Conservation (phyloP, 495 filamentous ascomycete genomes). For the Massariosphaeria phaeospora region DNA sequence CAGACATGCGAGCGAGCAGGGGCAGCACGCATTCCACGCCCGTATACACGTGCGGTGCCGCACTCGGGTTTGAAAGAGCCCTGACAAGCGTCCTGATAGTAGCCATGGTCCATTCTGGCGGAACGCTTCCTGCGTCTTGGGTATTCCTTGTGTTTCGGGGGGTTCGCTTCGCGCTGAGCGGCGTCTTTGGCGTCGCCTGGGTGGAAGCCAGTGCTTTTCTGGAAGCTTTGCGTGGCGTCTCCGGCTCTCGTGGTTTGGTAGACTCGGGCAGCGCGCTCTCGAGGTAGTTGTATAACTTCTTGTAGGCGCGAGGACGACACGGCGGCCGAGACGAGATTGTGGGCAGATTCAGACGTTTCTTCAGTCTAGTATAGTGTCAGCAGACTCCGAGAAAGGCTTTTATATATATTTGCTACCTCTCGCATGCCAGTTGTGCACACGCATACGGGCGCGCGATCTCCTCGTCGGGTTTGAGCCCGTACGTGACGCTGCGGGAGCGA, state of each 20-base stretch:
- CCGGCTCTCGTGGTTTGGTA: constrained; percentile 10
- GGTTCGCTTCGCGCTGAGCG: constrained; percentile 18
- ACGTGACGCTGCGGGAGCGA: constrained; percentile 76
- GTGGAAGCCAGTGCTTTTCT: constrained; percentile 1
- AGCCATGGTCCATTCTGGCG: constrained; percentile 63
- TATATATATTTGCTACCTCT: constrained; percentile 51
- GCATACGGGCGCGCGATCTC: constrained; percentile 82
- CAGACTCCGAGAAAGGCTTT: background rate
- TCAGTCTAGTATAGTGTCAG: constrained; percentile 53
- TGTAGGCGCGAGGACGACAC: constrained; percentile 75
- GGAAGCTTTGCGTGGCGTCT: constrained; percentile 18
- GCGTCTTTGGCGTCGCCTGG: constrained; percentile 29
- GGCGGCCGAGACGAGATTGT: constrained; percentile 75
- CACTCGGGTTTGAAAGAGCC: constrained; percentile 51
- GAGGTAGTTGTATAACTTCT: constrained; percentile 75
- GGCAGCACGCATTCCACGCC: constrained; percentile 54
- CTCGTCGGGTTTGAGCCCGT: constrained; percentile 76
- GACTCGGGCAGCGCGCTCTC: constrained; percentile 60
- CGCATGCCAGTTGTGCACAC: constrained; percentile 89
- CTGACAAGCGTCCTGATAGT: constrained; percentile 62
- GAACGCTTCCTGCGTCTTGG: constrained; percentile 1
- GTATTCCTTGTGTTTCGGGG: constrained; percentile 1
- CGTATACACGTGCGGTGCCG: constrained; percentile 60
- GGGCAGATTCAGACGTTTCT: constrained; percentile 77
- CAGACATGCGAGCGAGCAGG: constrained; percentile 15